Evolutionary conservation across 2,329 filamentous ascomycete genomes (phyloP), one percentile per base, ranked within the genome.

Genomic region (Amauroascus niger): DNA sequence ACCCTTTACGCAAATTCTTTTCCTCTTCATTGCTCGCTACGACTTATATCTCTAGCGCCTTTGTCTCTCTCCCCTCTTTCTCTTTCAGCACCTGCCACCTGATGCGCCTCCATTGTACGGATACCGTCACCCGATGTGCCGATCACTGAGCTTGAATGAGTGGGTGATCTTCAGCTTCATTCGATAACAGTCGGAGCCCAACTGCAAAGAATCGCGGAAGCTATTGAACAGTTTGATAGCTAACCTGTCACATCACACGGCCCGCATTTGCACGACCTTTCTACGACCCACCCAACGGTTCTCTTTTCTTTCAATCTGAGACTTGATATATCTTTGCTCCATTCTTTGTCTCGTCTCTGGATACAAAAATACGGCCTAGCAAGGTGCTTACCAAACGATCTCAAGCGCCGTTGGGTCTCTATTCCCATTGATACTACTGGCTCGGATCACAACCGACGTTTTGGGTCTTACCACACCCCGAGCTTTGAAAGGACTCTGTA

Each of bases 171-270:
- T 44, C 49, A 52, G 45, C 28, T 37, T 45, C 40, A 40, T 49
- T 49, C 47, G 30, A 18, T 49, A 35, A 18, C 45, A 37, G 45
- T 39, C 22, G 16, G 39, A 26, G 40, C 13, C 40, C 49, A 33
- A 45, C 28, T 45, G 24, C 20, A 33, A 16, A 52, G 40, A 41
- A 52, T 44, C 40, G 16, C 28, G 26, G 16, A 39, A 20, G 28
- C 24, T 33, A 35, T 45, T 40, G 18, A 9, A 39, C 22, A 3
- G 50, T 32, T 9, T 35, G 39, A 16, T 51, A 30, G 49, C 18
- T 6, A 44, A 52, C 49, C 49, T 41, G 50, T 46, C 43, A 47
- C 44, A 53, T 53, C 50, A 41, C 50, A 40, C 50, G 43, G 50
- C 41, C 32, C 44, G 50, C 50, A 43, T 24, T 47, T 39, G 32